phyloP scores from a whole-genome alignment of 208 protist genomes.

The Trypanosomatidae sp. region DNA sequence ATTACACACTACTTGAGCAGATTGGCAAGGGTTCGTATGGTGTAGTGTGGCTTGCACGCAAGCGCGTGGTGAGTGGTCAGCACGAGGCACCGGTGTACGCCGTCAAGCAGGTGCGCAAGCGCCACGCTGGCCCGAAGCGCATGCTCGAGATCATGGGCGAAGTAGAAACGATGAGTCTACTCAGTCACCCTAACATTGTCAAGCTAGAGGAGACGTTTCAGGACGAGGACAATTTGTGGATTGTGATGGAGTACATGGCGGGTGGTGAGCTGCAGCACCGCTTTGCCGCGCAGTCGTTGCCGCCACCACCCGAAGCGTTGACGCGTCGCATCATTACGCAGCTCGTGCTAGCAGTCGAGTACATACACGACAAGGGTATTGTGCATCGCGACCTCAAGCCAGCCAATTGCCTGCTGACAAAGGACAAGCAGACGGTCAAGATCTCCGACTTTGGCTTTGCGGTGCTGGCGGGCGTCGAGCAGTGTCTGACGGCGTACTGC shows the following conservation, averaged over 20 bases:
- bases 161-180: constrained; percentile 83
- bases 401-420: constrained; percentile 78
- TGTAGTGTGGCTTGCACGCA: constrained; percentile 55
- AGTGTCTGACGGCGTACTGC: constrained; percentile 72
- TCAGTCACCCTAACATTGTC: constrained; percentile 87
- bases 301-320: no score
- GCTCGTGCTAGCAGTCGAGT: constrained; percentile 77
- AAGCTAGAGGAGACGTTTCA: constrained; percentile 80
- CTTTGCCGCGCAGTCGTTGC: constrained; percentile 11
- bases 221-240: constrained; percentile 59
- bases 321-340: constrained; percentile 57
- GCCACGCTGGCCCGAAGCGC: constrained; percentile 37
- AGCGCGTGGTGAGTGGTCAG: no score
- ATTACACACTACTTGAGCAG: constrained; percentile 45
- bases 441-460: constrained; percentile 89
- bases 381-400: constrained; percentile 89
- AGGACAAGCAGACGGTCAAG: constrained; percentile 58
- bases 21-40: constrained; percentile 80
- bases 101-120: constrained; percentile 80
- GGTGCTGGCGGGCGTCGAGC: constrained; percentile 61
- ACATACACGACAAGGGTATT: constrained; percentile 83
- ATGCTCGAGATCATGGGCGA: constrained; percentile 71
- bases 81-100: no score
- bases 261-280: constrained; percentile 55
- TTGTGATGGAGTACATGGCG: constrained; percentile 88